Evolutionary conservation across 352 stramenopile genomes (phyloP), one percentile per base, ranked within the genome.

Genomic region (Phytophthora constricta): DNA sequence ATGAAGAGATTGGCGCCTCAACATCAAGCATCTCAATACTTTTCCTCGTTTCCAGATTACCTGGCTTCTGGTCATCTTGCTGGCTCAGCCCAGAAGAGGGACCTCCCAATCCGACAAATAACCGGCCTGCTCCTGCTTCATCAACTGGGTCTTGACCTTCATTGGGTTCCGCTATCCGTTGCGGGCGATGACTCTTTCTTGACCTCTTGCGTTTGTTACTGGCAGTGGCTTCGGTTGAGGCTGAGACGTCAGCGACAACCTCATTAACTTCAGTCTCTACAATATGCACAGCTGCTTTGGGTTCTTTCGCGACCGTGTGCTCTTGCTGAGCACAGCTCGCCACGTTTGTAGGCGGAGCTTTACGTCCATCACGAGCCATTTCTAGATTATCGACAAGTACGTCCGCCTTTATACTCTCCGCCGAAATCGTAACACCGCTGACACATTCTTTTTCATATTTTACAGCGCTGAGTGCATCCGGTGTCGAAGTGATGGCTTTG

Each of bases 151-250:
- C n/a, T n/a, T n/a, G n/a, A n/a, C n/a, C 22, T 51, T 28, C 45
- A 34, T 28, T 7, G 14, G 9, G 23, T 22, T 33, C 22, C 20
- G 5, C 17, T 5, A 20, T 28, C 17, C 4, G 28, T 23, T 34
- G 28, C 46, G 26, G 39, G 20, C 50, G 56, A 20, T 39, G 39
- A 27, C 9, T n/a, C 19, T 39, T 68, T 20, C 17, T 34, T 23
- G 43, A 23, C 14, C 31, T 64, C 13, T 54, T 54, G 25, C 27
- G 47, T 14, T 41, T 49, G 51, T 28, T 58, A 33, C 13, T 28
- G 13, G 9, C 17, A 28, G 4, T 26, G 9, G 19, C 23, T 19
- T 7, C 50, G 25, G 37, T 22, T 14, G n/a, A n/a, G 17, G 19
- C 50, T 23, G 39, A 19, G 19, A 28, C 39, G 39, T 49, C 39